Base-by-base conservation (phyloP, 306 rosid genomes). In the Cucurbita pepo region DNA sequence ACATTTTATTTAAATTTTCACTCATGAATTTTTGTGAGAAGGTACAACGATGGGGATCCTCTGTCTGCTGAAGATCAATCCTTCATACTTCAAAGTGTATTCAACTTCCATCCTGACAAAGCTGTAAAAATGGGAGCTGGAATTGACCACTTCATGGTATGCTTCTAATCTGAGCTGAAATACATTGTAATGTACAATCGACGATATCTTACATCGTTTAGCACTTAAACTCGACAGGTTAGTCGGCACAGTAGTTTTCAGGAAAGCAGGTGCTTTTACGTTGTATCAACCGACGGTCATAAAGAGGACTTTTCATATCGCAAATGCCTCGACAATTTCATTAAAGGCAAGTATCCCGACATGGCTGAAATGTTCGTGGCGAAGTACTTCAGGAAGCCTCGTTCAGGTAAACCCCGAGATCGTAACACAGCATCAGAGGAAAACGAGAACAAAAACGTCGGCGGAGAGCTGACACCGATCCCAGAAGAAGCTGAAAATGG, bases 11-110 rank as follows among this genome's bases (percentile, higher is more conserved):
- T 41, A 56, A 43, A 18, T 18, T 56, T 30, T 74, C 47, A 47
- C 37, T 7, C 64, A 63, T 81, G 30, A 54, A 12, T 80, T 71
- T 73, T 40, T 77, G 22, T 67, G 25, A 80, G 57, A 76, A 94
- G 97, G 85, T 91, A 89, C 79, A 89, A 71, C 25, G 99, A 94
- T 79, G 97, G 97, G 47, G 97, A 94, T 71, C 96, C 95, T 1
- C 72, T 94, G 34, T 79, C 89, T 72, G 83, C 83, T 1, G 95
- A 86, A 10, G 99, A 94, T 78, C 95, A 87, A 25, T 53, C 69
- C 7, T 94, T 64, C 74, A 75, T 94, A 21, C 79, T 82, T 25
- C 92, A 94, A 37, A 87, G 83, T 75, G 96, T 94, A 30, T 89
- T 94, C 73, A 86, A 77, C 61, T 80, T 85, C 72, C 99, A 94